Evolutionary conservation across 306 rosid species (phyloP), one percentile per base, ranked within the genome.

Genomic region (Acacia acuminata): DNA sequence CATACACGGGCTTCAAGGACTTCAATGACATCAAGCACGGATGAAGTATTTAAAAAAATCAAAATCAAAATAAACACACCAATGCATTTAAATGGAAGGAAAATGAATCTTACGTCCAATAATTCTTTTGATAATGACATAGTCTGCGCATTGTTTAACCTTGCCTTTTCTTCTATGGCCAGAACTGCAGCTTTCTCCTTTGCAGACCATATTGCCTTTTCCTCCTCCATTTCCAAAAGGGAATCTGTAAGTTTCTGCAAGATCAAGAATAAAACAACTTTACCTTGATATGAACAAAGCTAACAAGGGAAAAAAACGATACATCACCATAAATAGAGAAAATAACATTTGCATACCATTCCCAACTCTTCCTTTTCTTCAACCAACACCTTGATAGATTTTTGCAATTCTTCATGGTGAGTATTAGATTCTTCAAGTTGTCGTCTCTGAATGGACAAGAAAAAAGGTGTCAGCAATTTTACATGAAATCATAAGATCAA

Each of bases 181-280:
- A 85, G 87, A 84, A 91, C 78, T 63, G 91, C 85, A 83, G 83
- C 93, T 84, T 89, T 96, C 90, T 90, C 96, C 79, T 93, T 96
- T 30, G 94, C 84, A 19, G 91, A 86, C 97, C 97, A 91, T 70
- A 93, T 80, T 84, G 94, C 98, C 77, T 88, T 96, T 86, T 91
- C 98, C 88, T 96, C 99, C 87, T 96, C 98, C 88, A 90, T 90
- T 85, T 87, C 94, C 85, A 96, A 85, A 82, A 96, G 98, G 78
- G 98, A 87, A 85, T 96, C 92, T 63, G 98, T 86, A 66, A 93
- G 97, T 85, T 90, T 91, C 99, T 93, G 86, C 88, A 84, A 84
- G 84, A 79, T 61, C 76, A 83, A 72, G 77, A 84, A 73, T 63
- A 75, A 73, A 74, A 61, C 58, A 65, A 69, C 36, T 80, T 70